Base-by-base conservation (phyloP, 257 asterid species). In the Osmanthus fragrans region DNA sequence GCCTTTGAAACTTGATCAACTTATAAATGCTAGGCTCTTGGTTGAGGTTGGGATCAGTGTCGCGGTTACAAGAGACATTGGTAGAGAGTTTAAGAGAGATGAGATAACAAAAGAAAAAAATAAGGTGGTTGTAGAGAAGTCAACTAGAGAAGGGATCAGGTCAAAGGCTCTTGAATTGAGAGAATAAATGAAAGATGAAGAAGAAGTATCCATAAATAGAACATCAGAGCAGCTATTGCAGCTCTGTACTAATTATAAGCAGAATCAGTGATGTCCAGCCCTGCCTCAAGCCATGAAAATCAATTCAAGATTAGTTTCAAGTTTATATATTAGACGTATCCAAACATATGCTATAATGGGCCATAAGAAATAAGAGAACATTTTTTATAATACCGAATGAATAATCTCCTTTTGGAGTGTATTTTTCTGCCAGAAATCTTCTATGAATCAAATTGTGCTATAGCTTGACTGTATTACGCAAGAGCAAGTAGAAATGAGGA, bases 1-100 rank as follows among this genome's bases (percentile, higher is more conserved):
- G 88, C 86, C 90, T 5, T 71, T 86, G 78, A 81, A 79, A 5
- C 73, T 74, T 13, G 86, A 81, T 58, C 86, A 81, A 56, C 83
- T 79, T 23, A 7, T 84, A 23, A 72, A 84, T 68, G 84, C 86
- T 51, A 84, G 85, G 29, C 13, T 84, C 40, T 21, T 16, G 45
- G 81, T 37, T 2, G 81, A 80, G 27, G 80, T 47, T 2, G 88
- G 86, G 27, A 39, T 73, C 1, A 63, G 88, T 7, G 66, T 80
- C 79, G 86, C 80, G 82, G 84, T 81, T 49, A 64, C 12, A 42
- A 79, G 86, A 70, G 76, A 79, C 7, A 76, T 34, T 36, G 39
- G 75, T 32, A 77, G 68, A 51, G 66, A 39, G 21, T 58, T 80
- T 47, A 71, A 63, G 19, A 80, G 79, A 42, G 85, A 73, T 12